These are phyloP conservation scores for Cercis canadensis DNA, from an alignment of 306 rosid species.

Conservation along the genomic window DNA sequence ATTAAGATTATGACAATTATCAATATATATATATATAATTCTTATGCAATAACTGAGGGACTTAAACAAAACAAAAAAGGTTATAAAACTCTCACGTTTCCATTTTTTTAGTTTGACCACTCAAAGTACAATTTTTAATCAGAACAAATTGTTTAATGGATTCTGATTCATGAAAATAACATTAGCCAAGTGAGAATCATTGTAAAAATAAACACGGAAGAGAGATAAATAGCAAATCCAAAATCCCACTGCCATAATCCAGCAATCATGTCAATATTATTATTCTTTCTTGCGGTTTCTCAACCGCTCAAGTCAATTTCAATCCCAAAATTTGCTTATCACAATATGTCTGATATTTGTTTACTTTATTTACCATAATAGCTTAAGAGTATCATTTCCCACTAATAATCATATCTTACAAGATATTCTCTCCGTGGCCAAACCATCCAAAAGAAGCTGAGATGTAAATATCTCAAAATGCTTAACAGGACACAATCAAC, in stretches of 20 bases:
- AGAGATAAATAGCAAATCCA: background rate
- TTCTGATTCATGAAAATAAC: background rate
- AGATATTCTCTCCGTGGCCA: constrained; percentile 44
- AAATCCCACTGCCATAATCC: background rate
- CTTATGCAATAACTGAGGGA: too few species aligned
- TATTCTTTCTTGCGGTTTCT: background rate
- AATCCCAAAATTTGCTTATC: constrained; percentile 17
- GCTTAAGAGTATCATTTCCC: constrained; percentile 19
- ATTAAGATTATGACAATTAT: too few species aligned
- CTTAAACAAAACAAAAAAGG: too few species aligned
- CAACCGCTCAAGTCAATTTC: constrained; percentile 44
- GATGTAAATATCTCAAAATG: background rate
- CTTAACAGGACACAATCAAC: background rate
- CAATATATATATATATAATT: too few species aligned
- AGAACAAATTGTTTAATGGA: background rate
- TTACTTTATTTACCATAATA: constrained; percentile 38
- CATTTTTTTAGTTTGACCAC: constrained; percentile 11
- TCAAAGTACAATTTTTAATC: background rate
- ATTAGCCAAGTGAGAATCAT: too few species aligned
- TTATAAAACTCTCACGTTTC: background rate
- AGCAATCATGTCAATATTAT: constrained; percentile 18
- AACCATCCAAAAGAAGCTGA: constrained; percentile 28
- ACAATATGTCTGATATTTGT: constrained; percentile 21
- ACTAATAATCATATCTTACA: constrained; percentile 47
- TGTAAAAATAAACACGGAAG: too few species aligned